Evolutionary conservation across 345 rosid species (phyloP).

Genomic region (Linum tenue): DNA sequence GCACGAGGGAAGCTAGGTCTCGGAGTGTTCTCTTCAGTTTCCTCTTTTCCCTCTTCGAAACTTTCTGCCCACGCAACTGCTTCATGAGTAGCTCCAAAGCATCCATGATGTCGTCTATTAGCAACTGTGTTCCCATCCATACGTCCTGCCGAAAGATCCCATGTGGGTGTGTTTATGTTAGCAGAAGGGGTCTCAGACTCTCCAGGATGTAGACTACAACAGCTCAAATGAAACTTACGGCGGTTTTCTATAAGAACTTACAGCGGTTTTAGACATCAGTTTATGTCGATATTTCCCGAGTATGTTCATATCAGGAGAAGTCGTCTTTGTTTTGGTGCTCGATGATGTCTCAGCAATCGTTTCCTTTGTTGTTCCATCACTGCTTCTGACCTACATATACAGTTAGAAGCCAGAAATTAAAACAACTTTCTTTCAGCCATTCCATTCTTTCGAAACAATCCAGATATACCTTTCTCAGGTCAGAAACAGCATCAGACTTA

Average conservation of each 20-base stretch:
- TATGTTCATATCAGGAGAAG: slow-evolving; percentile 19
- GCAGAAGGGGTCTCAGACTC: not conserved
- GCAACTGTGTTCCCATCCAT: slow-evolving; percentile 57
- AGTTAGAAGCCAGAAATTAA: not conserved
- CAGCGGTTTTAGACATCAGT: slow-evolving; percentile 27
- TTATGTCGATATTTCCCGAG: slow-evolving; percentile 34
- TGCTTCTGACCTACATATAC: slow-evolving; percentile 18
- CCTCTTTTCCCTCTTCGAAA: slow-evolving; percentile 34
- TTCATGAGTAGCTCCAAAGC: slow-evolving; percentile 36
- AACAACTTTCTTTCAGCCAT: not conserved
- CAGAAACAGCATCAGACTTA: slow-evolving; percentile 6
- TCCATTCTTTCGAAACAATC: not conserved
- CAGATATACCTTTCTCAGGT: slow-evolving; percentile 23
- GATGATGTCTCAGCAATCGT: slow-evolving; percentile 10
- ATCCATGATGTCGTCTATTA: slow-evolving; percentile 32
- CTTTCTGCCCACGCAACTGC: slow-evolving; percentile 31
- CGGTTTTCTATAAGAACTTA: slow-evolving; percentile 14
- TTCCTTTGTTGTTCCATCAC: slow-evolving; percentile 11
- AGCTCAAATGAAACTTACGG: not conserved
- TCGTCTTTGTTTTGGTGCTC: slow-evolving; percentile 9
- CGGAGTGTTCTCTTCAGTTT: slow-evolving; percentile 36
- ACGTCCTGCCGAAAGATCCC: slow-evolving; percentile 28
- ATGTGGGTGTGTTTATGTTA: not conserved
- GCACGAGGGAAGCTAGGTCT: slow-evolving; percentile 45
- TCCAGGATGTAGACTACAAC: too few relatives aligned